Evolutionary conservation across 2,329 filamentous ascomycete species (phyloP), one percentile per base, ranked within the genome.

Genomic region (Diaporthe ampelina): DNA sequence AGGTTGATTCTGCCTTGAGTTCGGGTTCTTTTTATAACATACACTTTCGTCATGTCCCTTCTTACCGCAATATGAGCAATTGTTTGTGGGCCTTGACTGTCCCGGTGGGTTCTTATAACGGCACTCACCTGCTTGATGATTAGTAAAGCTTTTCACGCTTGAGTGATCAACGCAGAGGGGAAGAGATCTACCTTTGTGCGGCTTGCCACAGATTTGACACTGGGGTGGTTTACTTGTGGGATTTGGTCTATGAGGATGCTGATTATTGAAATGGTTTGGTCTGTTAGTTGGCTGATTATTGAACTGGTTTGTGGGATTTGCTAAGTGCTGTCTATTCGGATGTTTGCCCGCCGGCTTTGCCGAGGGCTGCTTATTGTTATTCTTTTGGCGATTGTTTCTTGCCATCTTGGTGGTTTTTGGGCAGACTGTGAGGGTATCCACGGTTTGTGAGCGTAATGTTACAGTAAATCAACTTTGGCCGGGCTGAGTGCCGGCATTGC

Each of bases 21-120:
- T 29, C 4, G 29, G 21, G n/a, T 40, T 58, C 43, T 52, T 73
- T 43, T 58, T 48, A n/a, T 40, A 69, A 63, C 71, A 69, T 21
- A 10, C 37, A 19, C 21, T 32, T 48, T 43, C 45, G 0, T 37
- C 24, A 13, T 73, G 72, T 24, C 63, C 72, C n/a, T 52, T 45
- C 24, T 45, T 43, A 19, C 63, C 45, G 26, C 63, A 67, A 24
- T 67, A 13, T 21, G 45, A 24, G 32, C 63, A 67, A 24, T 24
- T n/a, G 21, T 1, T 37, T 32, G 26, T 21, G 7, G 43, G 29
- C 21, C 11, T 37, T 15, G 21, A 9, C 19, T 29, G 43, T 43
- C 17, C 6, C 15, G 40, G 13, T 15, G 21, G 19, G 29, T 15
- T 50, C 29, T 52, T 50, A 10, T 67, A 17, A 13, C 63, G 32